A percentile compares a stretch with the other conserved stretches of the same genome.
These are phyloP conservation scores for Paramecium sexaurelia DNA, from an alignment of 73 alveolate genomes.

Conservation along the genomic window DNA sequence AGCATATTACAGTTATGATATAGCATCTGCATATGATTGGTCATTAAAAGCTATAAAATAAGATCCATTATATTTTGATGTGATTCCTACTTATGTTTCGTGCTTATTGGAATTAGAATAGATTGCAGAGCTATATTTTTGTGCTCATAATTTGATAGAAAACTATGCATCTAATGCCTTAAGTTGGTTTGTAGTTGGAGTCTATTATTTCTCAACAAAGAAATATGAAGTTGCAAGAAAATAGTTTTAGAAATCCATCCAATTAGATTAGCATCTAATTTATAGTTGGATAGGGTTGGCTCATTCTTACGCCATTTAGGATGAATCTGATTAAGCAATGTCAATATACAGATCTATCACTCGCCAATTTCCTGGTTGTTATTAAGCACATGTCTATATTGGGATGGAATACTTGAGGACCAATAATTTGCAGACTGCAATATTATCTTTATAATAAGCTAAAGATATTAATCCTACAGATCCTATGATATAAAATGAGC, in stretches of 20 bases:
- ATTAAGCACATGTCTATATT: conserved; percentile 91
- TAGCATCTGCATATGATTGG: conserved; percentile 89
- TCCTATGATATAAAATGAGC: conserved; percentile 96
- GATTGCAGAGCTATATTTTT: conserved; percentile 92
- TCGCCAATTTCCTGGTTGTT: conserved; percentile 98
- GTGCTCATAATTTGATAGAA: conserved; percentile 94
- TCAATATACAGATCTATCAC: conserved; percentile 96
- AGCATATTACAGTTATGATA: conserved; percentile 88
- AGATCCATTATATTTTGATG: conserved; percentile 89
- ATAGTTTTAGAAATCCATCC: conserved; percentile 94
- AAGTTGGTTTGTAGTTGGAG: conserved; percentile 98
- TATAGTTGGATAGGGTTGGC: conserved; percentile 98
- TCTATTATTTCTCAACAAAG: conserved; percentile 94
- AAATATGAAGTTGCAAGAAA: conserved; percentile 95
- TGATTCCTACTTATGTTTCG: conserved; percentile 93
- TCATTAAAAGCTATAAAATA: conserved; percentile 86
- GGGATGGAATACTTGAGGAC: conserved; percentile 99
- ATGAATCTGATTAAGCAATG: conserved; percentile 98
- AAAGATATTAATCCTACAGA: conserved; percentile 87
- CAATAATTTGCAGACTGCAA: conserved; percentile 94
- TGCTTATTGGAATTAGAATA: conserved; percentile 92
- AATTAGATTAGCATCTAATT: conserved; percentile 93
- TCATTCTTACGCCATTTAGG: conserved; percentile 96
- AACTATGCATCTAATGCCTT: conserved; percentile 93
- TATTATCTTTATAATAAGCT: conserved; percentile 92